A percentile compares a stretch with the other conserved stretches of the same genome.
These are phyloP conservation scores for Solanum megistacrolobum DNA, from an alignment of 257 asterid genomes.

Conservation along the genomic window DNA sequence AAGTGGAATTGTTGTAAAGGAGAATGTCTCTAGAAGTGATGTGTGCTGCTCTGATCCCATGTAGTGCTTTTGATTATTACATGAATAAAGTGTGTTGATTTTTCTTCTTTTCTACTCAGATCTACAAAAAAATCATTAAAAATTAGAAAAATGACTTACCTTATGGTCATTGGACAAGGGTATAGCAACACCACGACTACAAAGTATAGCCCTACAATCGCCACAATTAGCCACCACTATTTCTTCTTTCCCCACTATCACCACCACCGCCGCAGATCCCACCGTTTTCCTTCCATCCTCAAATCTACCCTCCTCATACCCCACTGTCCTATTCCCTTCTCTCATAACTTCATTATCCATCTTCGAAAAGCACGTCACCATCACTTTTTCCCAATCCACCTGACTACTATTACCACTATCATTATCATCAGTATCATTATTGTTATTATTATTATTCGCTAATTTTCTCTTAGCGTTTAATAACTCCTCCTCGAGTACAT, in stretches of 20 bases:
- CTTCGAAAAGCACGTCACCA: slow-evolving; percentile 22
- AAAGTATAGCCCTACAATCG: slow-evolving; percentile 57
- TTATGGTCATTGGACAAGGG: slow-evolving; percentile 40
- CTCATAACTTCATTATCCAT: slow-evolving; percentile 33
- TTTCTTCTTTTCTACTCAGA: not conserved
- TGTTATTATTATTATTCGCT: not conserved
- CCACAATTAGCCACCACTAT: slow-evolving; percentile 64
- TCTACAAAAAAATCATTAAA: not conserved
- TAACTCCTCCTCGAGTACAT: slow-evolving; percentile 16
- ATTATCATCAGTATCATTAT: not conserved
- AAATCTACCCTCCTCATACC: not conserved
- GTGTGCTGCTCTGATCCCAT: not conserved
- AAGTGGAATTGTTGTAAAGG: not conserved
- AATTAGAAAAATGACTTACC: slow-evolving; percentile 10
- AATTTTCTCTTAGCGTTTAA: not conserved
- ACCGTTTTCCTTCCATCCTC: not conserved
- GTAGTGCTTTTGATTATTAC: not conserved
- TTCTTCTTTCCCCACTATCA: slow-evolving; percentile 34
- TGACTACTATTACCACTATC: not conserved
- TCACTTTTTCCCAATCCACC: slow-evolving; percentile 32
- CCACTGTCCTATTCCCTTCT: not conserved
- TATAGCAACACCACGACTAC: slow-evolving; percentile 26
- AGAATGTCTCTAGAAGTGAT: not conserved
- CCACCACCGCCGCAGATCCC: slow-evolving; percentile 58
- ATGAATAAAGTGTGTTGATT: not conserved